Conservation (phyloP, 1,284 basidiomycete genomes). For the Apiotrichum gracile region DNA sequence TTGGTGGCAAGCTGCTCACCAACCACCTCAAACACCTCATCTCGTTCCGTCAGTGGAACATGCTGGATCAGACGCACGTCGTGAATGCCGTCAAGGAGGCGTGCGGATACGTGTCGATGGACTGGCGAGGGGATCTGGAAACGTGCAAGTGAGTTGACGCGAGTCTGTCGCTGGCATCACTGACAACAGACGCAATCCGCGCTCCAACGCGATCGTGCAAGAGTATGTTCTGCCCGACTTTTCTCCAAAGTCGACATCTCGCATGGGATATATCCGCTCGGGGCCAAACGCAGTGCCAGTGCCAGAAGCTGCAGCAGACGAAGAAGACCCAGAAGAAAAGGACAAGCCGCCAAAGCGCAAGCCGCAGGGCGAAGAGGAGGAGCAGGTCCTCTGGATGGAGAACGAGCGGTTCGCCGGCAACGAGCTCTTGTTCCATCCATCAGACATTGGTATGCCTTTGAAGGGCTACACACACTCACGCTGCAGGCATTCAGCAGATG, state of each 20-base stretch:
- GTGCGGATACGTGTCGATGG: constrained; percentile 77
- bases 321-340: constrained; percentile 2
- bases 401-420: constrained; percentile 86
- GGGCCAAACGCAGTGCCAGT: constrained; percentile 34
- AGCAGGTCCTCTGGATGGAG: constrained; percentile 77
- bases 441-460: constrained; percentile 66
- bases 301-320: background rate
- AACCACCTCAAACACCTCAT: constrained; percentile 90
- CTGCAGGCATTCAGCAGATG: constrained; percentile 65
- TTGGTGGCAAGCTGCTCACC: constrained; percentile 88
- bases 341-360: constrained; percentile 4
- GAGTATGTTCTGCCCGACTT: constrained; percentile 88
- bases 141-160: constrained; percentile 61
- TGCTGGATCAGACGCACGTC: constrained; percentile 88
- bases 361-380: constrained; percentile 47
- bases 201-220: constrained; percentile 63
- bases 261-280: constrained; percentile 58
- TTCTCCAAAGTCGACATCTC: constrained; percentile 54
- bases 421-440: constrained; percentile 80
- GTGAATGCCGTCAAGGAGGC: constrained; percentile 83
- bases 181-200: constrained; percentile 26
- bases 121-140: constrained; percentile 69
- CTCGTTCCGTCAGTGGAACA: constrained; percentile 93
- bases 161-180: background rate
- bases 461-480: background rate